A percentile compares a stretch with the other conserved stretches of the same genome.
Evolutionary conservation across 345 rosid species (phyloP).

Genomic region (Populus tremula): DNA sequence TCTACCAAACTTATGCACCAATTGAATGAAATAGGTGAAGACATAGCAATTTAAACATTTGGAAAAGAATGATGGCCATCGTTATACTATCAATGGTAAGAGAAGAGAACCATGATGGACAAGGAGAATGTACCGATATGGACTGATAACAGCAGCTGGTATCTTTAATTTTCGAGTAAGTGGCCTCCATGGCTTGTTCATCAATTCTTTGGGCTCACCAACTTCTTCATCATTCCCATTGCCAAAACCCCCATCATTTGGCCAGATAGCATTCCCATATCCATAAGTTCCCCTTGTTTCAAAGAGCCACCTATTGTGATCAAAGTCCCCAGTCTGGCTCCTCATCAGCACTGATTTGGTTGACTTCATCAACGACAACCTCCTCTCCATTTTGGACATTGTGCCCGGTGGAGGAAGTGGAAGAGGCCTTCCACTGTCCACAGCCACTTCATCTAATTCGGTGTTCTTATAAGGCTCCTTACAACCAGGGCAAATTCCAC

Average conservation of each 20-base stretch:
- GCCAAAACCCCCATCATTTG: conserved; percentile 70
- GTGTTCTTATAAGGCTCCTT: conserved; percentile 82
- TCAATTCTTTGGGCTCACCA: conserved; percentile 63
- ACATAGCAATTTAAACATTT: background rate
- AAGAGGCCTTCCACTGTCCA: conserved; percentile 55
- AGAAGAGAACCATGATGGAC: conserved; percentile 1
- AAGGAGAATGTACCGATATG: conserved; percentile 60
- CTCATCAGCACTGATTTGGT: conserved; percentile 77
- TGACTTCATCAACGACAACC: conserved; percentile 91
- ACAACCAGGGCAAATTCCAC: conserved; percentile 88
- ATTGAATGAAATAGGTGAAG: background rate
- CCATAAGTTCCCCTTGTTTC: conserved; percentile 93
- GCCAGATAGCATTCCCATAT: conserved; percentile 95
- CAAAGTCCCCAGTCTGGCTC: conserved; percentile 95
- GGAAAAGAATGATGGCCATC: background rate
- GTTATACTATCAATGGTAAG: background rate
- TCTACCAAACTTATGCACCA: background rate
- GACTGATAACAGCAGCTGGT: conserved; percentile 92
- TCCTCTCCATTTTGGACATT: conserved; percentile 83
- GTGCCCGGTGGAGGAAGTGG: conserved; percentile 59
- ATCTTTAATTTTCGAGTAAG: conserved; percentile 87
- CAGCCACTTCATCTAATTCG: conserved; percentile 59
- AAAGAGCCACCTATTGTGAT: conserved; percentile 89
- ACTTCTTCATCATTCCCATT: conserved; percentile 54
- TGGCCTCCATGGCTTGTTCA: conserved; percentile 95